A percentile compares a stretch with the other conserved stretches of the same genome.
phyloP scores from a whole-genome alignment of 2,329 filamentous ascomycete species.

The Hymenoscyphus fructigenus region DNA sequence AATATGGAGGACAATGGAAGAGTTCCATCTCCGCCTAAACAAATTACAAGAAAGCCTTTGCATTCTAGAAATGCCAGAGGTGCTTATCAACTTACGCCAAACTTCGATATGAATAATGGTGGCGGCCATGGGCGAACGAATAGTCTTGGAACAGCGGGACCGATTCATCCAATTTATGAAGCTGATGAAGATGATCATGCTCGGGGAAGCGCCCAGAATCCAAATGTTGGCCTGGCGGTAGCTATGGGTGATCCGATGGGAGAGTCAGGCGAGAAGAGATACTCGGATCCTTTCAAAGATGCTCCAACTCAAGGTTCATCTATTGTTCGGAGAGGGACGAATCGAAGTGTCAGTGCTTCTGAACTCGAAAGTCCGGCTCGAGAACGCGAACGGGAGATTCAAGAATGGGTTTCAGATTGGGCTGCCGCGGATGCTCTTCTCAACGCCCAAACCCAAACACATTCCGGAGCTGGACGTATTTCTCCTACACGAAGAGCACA shows the following conservation, averaged over 20 bases:
- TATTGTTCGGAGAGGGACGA: constrained; percentile 17
- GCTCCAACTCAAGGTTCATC: constrained; percentile 9
- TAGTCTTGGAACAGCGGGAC: constrained; percentile 47
- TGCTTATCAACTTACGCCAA: constrained; percentile 41
- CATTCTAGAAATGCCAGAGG: constrained; percentile 37
- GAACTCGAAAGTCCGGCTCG: constrained; percentile 29
- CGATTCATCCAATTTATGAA: constrained; percentile 64
- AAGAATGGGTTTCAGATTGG: constrained; percentile 40
- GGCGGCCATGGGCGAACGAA: constrained; percentile 42
- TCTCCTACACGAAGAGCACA: constrained; percentile 36
- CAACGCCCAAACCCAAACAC: constrained; percentile 30
- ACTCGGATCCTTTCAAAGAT: constrained; percentile 35
- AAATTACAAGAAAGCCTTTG: constrained; percentile 40
- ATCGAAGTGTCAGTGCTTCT: constrained; percentile 18
- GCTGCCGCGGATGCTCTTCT: constrained; percentile 37
- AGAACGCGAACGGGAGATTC: constrained; percentile 36
- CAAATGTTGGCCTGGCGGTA: constrained; percentile 21
- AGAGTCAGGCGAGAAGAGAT: constrained; percentile 19
- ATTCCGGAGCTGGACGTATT: constrained; percentile 32
- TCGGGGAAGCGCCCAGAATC: constrained; percentile 11
- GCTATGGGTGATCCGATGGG: constrained; percentile 25
- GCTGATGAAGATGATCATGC: constrained; percentile 50
- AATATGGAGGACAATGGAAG: constrained; percentile 18
- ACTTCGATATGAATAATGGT: constrained; percentile 41
- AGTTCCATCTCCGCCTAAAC: constrained; percentile 21